Evolutionary conservation across 2,329 filamentous ascomycete species (phyloP).

Genomic region (Trichophyton equinum): DNA sequence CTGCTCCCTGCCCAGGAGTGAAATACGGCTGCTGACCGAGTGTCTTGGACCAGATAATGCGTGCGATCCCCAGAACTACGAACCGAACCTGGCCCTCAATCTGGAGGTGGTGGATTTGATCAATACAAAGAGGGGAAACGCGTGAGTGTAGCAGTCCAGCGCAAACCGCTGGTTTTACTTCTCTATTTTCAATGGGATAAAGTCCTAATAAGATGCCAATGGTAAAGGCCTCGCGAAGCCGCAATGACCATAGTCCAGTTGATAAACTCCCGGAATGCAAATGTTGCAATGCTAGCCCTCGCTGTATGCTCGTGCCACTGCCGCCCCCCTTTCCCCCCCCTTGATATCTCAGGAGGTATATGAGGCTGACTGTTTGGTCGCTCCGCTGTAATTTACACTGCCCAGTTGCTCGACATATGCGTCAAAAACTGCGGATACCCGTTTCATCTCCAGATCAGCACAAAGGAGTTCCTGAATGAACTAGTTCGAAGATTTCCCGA

Average conservation of each 20-base stretch:
- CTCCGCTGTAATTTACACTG: not conserved
- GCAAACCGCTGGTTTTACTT: not conserved
- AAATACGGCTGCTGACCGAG: not conserved
- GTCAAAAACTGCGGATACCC: constrained; percentile 99
- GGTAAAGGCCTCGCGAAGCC: constrained; percentile 66
- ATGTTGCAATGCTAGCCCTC: constrained; percentile 80
- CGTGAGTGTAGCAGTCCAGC: constrained; percentile 36
- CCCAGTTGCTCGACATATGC: constrained; percentile 82
- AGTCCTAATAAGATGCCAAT: constrained; percentile 17
- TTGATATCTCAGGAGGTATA: not conserved
- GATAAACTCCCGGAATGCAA: constrained; percentile 94
- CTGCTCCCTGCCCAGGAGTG: not conserved
- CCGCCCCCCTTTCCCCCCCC: not conserved
- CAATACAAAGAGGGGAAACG: constrained; percentile 92
- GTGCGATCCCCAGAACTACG: constrained; percentile 93
- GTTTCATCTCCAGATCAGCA: constrained; percentile 95
- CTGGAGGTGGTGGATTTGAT: constrained; percentile 94
- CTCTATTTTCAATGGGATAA: not conserved
- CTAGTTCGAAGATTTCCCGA: constrained; percentile 92
- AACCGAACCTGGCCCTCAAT: constrained; percentile 90
- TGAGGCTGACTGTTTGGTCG: not conserved
- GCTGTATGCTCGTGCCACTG: constrained; percentile 37
- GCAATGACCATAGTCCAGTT: constrained; percentile 85
- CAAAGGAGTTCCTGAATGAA: constrained; percentile 98
- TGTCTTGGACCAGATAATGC: constrained; percentile 53